Evolutionary conservation across 2,329 filamentous ascomycete genomes (phyloP).

Genomic region (Diaporthe sp.): DNA sequence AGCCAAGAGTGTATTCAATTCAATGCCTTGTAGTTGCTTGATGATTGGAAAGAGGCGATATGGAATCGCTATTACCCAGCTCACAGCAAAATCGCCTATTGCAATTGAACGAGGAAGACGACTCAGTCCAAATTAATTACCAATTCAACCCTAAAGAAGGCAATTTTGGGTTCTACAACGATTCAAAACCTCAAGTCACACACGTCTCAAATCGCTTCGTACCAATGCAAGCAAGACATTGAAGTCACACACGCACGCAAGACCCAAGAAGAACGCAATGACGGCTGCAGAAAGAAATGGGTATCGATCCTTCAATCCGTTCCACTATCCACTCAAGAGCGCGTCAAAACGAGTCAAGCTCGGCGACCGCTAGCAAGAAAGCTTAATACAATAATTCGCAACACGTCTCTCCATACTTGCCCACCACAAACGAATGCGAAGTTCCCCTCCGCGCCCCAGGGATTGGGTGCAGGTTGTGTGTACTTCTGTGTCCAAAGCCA

Average conservation of each 20-base stretch:
- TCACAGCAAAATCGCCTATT: too few relatives aligned
- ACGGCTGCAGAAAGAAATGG: neutral
- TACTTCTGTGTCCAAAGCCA: constrained; percentile 11
- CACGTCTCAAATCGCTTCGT: neutral
- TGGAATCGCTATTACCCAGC: too few relatives aligned
- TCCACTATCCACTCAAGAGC: constrained; percentile 22
- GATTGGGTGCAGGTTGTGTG: neutral
- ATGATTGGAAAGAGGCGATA: too few relatives aligned
- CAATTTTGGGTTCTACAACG: neutral
- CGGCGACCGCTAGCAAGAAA: constrained; percentile 11
- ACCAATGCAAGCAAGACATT: neutral
- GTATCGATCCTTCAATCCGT: constrained; percentile 30
- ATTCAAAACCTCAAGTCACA: neutral
- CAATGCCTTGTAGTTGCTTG: too few relatives aligned
- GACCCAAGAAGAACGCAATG: neutral
- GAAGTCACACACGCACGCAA: neutral
- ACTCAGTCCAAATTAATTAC: too few relatives aligned
- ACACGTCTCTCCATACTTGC: neutral
- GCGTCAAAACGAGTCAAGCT: constrained; percentile 6
- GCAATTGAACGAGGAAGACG: neutral
- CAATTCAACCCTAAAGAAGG: too few relatives aligned
- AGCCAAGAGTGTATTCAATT: too few relatives aligned
- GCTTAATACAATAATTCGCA: constrained; percentile 7
- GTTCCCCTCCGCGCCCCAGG: neutral
- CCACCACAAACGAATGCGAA: neutral